phyloP scores from a whole-genome alignment of 2,329 filamentous ascomycete genomes.

The Bipolaris cookei region DNA sequence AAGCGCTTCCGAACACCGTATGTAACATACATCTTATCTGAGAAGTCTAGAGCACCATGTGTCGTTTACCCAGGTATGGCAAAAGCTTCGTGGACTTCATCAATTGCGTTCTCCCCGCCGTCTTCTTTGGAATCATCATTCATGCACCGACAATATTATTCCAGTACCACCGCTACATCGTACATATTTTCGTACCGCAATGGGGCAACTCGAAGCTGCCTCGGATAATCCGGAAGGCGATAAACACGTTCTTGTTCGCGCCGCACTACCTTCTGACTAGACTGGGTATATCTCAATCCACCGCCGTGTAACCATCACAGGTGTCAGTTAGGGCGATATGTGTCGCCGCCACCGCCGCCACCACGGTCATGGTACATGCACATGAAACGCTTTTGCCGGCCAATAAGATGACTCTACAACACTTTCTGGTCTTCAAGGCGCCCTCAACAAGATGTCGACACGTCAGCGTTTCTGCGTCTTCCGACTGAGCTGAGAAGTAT shows the following conservation, averaged over 20 bases:
- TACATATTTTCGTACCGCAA: neutral
- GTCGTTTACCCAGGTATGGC: neutral
- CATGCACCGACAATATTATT: neutral
- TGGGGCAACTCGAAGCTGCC: neutral
- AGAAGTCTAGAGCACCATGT: neutral
- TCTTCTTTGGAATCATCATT: neutral
- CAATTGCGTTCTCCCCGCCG: neutral
- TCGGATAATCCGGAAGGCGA: neutral
- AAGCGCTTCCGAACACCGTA: conserved; percentile 5
- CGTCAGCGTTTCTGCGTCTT: neutral
- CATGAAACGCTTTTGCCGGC: neutral
- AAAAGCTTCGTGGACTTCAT: neutral
- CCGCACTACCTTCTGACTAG: neutral
- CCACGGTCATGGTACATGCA: neutral
- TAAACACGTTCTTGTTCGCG: neutral
- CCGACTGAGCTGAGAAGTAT: neutral
- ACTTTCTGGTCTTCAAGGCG: neutral
- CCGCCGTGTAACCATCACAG: neutral
- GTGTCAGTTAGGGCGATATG: neutral
- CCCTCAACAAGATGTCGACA: neutral
- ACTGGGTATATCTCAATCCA: neutral
- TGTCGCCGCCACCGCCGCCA: conserved; percentile 1
- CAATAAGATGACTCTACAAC: neutral
- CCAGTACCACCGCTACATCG: neutral
- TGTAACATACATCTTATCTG: neutral